Base-by-base conservation (phyloP, 2,329 filamentous ascomycete genomes). In the Cytospora mali region DNA sequence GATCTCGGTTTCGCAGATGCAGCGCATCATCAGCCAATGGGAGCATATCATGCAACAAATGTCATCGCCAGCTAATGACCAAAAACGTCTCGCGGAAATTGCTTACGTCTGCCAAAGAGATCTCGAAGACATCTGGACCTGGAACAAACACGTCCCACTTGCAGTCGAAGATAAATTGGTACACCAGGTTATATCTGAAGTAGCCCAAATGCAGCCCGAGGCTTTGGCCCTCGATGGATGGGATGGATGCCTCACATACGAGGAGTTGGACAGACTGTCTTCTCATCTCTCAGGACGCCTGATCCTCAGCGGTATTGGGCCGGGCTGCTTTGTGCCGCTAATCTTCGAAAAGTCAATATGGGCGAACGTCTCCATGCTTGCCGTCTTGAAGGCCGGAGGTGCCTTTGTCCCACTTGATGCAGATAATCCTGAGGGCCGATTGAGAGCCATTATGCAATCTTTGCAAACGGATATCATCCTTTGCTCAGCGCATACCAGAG, bases 11-110 rank as follows among this genome's bases (percentile, higher is more conserved):
- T 52, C 25, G 25, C 25, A 52, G 25, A 52, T 52, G 49, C 25
- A 52, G 25, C 27, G 49, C 25, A 52, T 52, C 49, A 52, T 52
- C 25, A 29, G 21, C 25, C 49, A 52, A 28, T 52, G 27, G 49
- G 49, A 52, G 49, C 49, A 52, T 25, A 25, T 52, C 29, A 14
- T 52, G 13, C 49, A 29, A 18, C 35, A 18, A 18, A 9, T 39
- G 35, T 39, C 35, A 39, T 9, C 9, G 10, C 35, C 35, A 39
- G 18, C 35, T 10, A 39, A 18, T 18, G 18, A 39, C 18, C 10
- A 39, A 18, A 10, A 10, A 18, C 35, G 10, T 9, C 35, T 39
- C 35, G 35, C 9, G 35, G 35, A 9, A 39, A 9, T 39, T 39
- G 49, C 25, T 5, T 25, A 52, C 29, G 14, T n/a, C 25, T 29